Evolutionary conservation across 768 basidiomycete species (phyloP).

Genomic region (Stropharia rugosoannulata): DNA sequence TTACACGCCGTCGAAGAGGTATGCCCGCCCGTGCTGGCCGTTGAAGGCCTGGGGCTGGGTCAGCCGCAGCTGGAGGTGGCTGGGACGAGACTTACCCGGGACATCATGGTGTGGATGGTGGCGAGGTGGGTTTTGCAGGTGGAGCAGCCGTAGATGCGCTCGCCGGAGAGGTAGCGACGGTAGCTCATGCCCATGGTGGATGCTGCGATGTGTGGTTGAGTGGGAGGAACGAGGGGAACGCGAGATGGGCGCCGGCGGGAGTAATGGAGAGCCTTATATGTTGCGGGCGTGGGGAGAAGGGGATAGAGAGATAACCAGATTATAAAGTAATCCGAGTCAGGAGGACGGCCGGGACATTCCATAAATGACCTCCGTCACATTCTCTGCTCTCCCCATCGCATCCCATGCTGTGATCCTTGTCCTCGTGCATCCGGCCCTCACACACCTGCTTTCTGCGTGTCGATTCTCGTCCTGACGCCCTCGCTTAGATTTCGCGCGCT

Average conservation of each 20-base stretch:
- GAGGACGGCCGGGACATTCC: constrained; percentile 19
- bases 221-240: constrained; percentile 26
- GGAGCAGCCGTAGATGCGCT: constrained; percentile 86
- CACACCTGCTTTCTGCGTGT: constrained; percentile 1
- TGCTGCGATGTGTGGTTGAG: constrained; percentile 29
- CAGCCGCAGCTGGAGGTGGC: constrained; percentile 18
- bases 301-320: constrained; percentile 21
- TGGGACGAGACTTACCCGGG: constrained; percentile 56
- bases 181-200: constrained; percentile 83
- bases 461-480: background rate
- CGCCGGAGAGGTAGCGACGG: constrained; percentile 81
- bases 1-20: constrained; percentile 93
- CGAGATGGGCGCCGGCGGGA: constrained; percentile 14
- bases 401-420: constrained; percentile 18
- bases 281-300: constrained; percentile 19
- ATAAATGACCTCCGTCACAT: constrained; percentile 21
- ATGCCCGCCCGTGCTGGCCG: constrained; percentile 94
- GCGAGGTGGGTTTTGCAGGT: constrained; percentile 88
- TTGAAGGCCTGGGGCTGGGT: constrained; percentile 77
- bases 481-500: background rate
- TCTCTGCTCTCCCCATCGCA: constrained; percentile 15
- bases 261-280: constrained; percentile 13
- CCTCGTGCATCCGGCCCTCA: constrained; percentile 10
- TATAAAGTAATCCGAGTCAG: constrained; percentile 25
- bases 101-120: constrained; percentile 90